Evolutionary conservation across 2,329 filamentous ascomycete species (phyloP).

Genomic region (Samsoniella hepiali): DNA sequence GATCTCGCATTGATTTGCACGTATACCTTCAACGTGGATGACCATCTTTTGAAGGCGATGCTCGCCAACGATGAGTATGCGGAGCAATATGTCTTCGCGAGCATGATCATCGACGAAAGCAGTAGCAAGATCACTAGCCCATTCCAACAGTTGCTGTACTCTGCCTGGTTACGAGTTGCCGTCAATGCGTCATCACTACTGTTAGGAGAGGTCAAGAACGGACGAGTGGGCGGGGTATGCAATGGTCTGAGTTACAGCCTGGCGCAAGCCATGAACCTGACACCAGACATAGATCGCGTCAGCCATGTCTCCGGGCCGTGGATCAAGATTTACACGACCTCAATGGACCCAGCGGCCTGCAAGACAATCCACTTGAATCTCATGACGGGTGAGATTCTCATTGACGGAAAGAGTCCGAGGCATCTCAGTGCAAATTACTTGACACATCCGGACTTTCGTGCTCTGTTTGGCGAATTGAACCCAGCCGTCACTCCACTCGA

Average conservation of each 20-base stretch:
- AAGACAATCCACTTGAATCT: constrained; percentile 19
- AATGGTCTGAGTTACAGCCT: neutral
- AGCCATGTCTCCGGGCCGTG: neutral
- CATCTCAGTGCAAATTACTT: neutral
- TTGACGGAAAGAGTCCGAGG: constrained; percentile 1
- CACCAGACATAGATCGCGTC: neutral
- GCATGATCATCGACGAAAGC: neutral
- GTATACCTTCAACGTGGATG: neutral
- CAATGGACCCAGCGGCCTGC: fast-evolving
- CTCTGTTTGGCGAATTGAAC: neutral
- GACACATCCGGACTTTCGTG: neutral
- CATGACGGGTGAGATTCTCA: neutral
- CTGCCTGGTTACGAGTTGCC: neutral
- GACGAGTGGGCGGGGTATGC: fast-evolving
- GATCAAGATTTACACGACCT: neutral
- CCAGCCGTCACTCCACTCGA: neutral
- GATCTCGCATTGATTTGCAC: neutral
- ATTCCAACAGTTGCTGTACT: neutral
- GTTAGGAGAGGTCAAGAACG: neutral
- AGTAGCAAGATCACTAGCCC: neutral
- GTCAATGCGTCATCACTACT: neutral
- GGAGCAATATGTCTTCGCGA: neutral
- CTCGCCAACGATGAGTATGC: fast-evolving
- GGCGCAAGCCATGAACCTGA: neutral
- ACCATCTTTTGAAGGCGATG: neutral